Conservation (phyloP, 768 basidiomycete genomes). For the Termitomyces sp. region DNA sequence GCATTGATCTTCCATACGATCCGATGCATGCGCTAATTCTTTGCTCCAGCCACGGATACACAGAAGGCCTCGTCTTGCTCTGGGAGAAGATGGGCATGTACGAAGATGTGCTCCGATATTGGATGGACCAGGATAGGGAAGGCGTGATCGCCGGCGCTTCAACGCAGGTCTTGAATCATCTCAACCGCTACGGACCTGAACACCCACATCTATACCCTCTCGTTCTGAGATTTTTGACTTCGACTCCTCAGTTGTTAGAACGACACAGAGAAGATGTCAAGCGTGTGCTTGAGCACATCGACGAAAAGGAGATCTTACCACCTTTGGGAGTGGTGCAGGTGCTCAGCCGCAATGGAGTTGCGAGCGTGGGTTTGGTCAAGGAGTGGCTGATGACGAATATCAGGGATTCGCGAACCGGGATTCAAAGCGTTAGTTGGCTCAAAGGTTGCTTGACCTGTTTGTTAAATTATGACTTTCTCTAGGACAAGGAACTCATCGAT, state of each 20-base stretch:
- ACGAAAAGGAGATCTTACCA: conserved; percentile 78
- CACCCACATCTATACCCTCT: conserved; percentile 81
- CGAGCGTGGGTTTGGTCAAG: conserved; percentile 88
- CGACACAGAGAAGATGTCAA: conserved; percentile 70
- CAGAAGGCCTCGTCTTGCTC: conserved; percentile 77
- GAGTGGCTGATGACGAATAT: conserved; percentile 85
- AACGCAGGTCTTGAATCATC: conserved; percentile 62
- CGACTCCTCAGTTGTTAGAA: conserved; percentile 65
- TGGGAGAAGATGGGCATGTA: conserved; percentile 97
- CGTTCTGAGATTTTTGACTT: conserved; percentile 86
- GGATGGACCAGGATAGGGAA: conserved; percentile 70
- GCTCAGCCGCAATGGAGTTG: conserved; percentile 81
- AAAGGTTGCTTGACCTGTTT: conserved; percentile 3
- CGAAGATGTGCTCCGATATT: conserved; percentile 90
- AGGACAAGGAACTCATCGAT: conserved; percentile 85
- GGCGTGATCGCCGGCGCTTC: conserved; percentile 33
- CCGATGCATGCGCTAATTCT: conserved; percentile 91
- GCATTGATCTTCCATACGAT: conserved; percentile 69
- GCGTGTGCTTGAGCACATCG: conserved; percentile 69
- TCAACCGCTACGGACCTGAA: conserved; percentile 65
- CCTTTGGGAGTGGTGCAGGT: conserved; percentile 89
- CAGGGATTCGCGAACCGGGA: conserved; percentile 64
- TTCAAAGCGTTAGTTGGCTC: conserved; percentile 61
- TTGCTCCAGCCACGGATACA: conserved; percentile 81
- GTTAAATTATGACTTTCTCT: conserved; percentile 1